Conservation (phyloP, 805 yeast species). For the Trichomonascus vanleenenianus region DNA sequence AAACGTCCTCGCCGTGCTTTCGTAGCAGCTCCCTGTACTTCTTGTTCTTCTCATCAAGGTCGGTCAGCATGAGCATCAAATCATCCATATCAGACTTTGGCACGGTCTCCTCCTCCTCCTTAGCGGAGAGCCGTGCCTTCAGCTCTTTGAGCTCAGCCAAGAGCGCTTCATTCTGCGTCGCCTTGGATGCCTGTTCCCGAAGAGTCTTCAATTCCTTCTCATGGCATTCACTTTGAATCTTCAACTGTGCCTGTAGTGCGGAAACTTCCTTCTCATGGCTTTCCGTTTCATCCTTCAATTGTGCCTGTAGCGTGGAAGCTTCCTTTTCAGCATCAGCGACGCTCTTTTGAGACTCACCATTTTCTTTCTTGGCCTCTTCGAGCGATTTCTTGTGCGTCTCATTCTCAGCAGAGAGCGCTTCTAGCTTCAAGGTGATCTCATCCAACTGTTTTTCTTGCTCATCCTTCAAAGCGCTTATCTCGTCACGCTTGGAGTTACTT, state of each 20-base stretch:
- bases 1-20: slow-evolving; percentile 51
- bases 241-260: too few species aligned
- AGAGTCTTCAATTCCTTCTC: neutral
- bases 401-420: neutral
- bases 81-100: slow-evolving; percentile 60
- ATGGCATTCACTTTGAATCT: neutral
- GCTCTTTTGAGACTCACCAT: neutral
- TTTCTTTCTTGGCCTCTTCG: neutral
- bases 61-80: slow-evolving; percentile 65
- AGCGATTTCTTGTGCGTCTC: neutral
- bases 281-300: too few species aligned
- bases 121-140: neutral
- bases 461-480: too few species aligned
- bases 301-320: neutral
- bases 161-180: neutral
- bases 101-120: slow-evolving; percentile 24
- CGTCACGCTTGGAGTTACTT: too few species aligned
- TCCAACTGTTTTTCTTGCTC: neutral
- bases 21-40: slow-evolving; percentile 47
- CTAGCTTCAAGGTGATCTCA: neutral
- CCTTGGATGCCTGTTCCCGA: too few species aligned
- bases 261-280: too few species aligned
- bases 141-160: neutral
- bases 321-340: neutral
- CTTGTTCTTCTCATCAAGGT: slow-evolving; percentile 60